A percentile compares a stretch with the other conserved stretches of the same genome.
phyloP scores from a whole-genome alignment of 495 filamentous ascomycete species.

The Astrothelium macrocarpum region DNA sequence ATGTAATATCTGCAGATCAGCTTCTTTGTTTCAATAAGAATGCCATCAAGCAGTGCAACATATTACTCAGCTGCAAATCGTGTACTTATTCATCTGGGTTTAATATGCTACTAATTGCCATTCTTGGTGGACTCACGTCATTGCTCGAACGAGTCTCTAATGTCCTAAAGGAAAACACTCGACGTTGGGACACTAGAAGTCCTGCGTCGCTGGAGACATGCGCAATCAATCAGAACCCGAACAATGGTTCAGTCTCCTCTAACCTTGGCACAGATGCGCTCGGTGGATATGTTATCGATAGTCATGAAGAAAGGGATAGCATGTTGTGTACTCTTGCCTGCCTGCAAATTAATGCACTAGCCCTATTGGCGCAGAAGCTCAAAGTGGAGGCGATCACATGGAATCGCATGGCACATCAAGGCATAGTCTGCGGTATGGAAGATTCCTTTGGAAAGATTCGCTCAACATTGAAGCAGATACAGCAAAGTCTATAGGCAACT shows the following conservation, averaged over 20 bases:
- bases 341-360: neutral
- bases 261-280: neutral
- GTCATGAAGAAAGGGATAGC: neutral
- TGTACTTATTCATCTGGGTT: neutral
- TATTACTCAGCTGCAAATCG: neutral
- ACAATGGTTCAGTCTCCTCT: neutral
- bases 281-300: neutral
- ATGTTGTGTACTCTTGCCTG: neutral
- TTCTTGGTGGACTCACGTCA: neutral
- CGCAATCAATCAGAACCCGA: neutral
- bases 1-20: neutral
- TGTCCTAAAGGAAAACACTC: neutral
- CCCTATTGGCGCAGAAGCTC: neutral
- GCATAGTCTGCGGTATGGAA: neutral
- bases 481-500: neutral
- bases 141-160: neutral
- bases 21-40: neutral
- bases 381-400: neutral
- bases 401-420: neutral
- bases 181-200: neutral
- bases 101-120: neutral
- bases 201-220: neutral
- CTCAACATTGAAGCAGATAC: neutral
- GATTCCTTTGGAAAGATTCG: neutral
- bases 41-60: neutral